Base-by-base conservation (phyloP, 2,329 filamentous ascomycete genomes). In the Colletotrichum endophyticum region DNA sequence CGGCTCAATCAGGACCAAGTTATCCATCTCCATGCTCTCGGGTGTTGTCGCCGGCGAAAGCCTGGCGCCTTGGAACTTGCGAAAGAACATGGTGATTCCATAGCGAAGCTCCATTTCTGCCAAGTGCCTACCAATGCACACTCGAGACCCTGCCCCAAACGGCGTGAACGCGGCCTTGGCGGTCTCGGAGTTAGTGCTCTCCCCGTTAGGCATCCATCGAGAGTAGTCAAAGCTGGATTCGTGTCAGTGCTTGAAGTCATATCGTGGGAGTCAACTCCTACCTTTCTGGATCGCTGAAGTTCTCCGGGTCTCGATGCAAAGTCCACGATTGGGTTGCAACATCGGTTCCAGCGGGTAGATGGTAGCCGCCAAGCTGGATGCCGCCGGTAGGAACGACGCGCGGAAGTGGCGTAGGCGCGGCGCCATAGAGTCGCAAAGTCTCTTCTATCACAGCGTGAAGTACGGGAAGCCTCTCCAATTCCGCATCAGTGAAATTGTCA, bases 111-210 rank as follows among this genome's bases (percentile, higher is more conserved):
- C 91, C 82, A 91, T 90, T 32, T 85, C 83, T 1, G 91, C 91
- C 27, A 93, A 84, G 77, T 92, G 90, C 36, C 90, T 83, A 3
- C 91, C 91, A 27, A 93, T 84, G 77, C 91, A 93, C 5, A 82
- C 84, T 28, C 62, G 27, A 22, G n/a, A 84, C 3, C 90, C 90
- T 5, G 85, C 87, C 1, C 90, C 90, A 79, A 91, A 92, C 0
- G 90, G 87, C 76, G 88, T 85, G 73, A 86, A 90, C 0, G 88
- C 86, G 5, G 87, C 86, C 88, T 90, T 85, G 87, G 88, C 39
- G 12, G 25, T 30, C n/a, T 49, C 64, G 2, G 64, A 67, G 22
- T 25, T 63, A 13, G 30, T 36, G 13, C n/a, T 12, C 39, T 56
- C 25, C 7, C 64, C 36, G 22, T 27, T 12, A 88, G 9, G 80